Conservation (phyloP, 164 flowering plant genomes). For the Chimonanthus praecox region DNA sequence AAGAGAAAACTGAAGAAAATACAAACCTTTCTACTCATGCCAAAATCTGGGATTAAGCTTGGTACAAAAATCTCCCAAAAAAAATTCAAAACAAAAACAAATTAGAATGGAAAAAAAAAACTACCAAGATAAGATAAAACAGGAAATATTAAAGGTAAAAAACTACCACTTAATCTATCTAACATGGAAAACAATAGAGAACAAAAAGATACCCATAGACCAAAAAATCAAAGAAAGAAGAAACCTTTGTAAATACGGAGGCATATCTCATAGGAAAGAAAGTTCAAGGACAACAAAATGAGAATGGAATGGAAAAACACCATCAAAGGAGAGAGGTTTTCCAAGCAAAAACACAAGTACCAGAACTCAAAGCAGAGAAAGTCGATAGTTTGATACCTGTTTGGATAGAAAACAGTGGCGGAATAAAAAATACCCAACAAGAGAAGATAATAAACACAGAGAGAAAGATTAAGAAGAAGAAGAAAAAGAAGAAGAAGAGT, state of each 20-base stretch:
- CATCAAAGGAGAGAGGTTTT: background rate
- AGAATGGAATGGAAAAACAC: background rate
- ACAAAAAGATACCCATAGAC: no score
- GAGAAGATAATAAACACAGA: background rate
- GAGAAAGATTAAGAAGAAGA: slow-evolving; percentile 1
- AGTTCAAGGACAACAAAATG: background rate
- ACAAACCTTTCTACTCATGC: no score
- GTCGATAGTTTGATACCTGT: background rate
- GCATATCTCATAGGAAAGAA: background rate
- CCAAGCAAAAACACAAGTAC: background rate
- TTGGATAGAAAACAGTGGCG: background rate
- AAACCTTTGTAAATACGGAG: background rate
- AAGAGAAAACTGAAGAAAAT: background rate
- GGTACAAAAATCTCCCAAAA: no score
- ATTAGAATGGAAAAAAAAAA: no score
- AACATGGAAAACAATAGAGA: background rate
- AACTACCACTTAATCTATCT: no score
- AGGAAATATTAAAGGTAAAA: no score
- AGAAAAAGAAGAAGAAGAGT: slow-evolving; percentile 33
- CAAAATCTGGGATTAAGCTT: no score
- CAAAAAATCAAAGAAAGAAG: background rate
- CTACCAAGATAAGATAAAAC: no score
- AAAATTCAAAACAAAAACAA: no score
- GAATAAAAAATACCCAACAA: background rate
- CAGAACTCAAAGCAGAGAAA: background rate